Conservation (phyloP, 2,329 filamentous ascomycete species). For the Ambrosiella beaveri region DNA sequence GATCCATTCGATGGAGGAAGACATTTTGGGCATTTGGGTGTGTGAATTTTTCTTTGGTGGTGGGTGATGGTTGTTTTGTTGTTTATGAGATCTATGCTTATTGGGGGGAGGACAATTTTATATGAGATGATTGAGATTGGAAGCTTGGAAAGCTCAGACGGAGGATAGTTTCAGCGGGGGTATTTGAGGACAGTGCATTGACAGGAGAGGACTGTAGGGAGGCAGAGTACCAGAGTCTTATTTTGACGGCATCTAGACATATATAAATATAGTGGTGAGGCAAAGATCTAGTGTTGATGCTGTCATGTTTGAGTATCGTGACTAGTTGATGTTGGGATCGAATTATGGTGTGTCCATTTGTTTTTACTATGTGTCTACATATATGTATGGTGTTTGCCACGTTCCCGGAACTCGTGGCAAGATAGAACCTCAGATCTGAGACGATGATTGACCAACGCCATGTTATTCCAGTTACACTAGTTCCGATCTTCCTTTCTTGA, state of each 20-base stretch:
- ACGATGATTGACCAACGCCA: too few species aligned
- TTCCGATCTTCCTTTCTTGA: too few species aligned
- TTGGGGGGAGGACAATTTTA: not conserved
- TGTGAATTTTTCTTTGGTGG: not conserved
- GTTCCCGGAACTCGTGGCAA: too few species aligned
- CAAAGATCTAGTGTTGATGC: not conserved
- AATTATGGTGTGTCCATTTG: too few species aligned
- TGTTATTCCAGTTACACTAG: too few species aligned
- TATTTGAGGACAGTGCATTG: not conserved
- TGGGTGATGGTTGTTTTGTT: not conserved
- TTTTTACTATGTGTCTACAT: too few species aligned
- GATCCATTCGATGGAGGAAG: not conserved
- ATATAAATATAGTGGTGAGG: not conserved
- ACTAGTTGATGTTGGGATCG: too few species aligned
- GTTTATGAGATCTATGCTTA: not conserved
- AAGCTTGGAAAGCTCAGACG: not conserved
- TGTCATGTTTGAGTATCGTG: too few species aligned
- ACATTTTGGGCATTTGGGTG: not conserved
- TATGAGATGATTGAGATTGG: not conserved
- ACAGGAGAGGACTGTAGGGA: not conserved
- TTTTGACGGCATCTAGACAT: too few species aligned
- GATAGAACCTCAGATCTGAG: too few species aligned
- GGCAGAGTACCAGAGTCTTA: too few species aligned
- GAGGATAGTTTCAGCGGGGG: not conserved
- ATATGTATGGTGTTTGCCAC: too few species aligned